phyloP scores from a whole-genome alignment of 2,329 filamentous ascomycete genomes.

The Chaetoscypha palmicola region DNA sequence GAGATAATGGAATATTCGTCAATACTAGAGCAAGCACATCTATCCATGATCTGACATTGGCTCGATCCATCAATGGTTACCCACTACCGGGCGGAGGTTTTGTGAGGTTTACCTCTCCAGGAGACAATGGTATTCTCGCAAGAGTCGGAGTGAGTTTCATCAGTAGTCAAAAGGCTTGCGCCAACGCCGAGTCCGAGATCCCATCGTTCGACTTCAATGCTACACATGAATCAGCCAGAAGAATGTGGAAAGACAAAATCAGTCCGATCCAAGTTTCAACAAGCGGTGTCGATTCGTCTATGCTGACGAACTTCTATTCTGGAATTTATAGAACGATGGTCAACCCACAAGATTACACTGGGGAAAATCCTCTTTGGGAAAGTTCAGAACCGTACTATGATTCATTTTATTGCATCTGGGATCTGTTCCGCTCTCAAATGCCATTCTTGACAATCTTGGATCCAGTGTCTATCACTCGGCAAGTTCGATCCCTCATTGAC shows the following conservation, averaged over 20 bases:
- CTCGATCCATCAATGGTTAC: slow-evolving; percentile 44
- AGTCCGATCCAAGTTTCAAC: slow-evolving; percentile 46
- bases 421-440: slow-evolving; percentile 60
- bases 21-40: slow-evolving; percentile 46
- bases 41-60: slow-evolving; percentile 41
- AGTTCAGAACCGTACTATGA: slow-evolving; percentile 65
- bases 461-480: slow-evolving; percentile 52
- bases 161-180: slow-evolving; percentile 56
- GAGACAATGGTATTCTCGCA: slow-evolving; percentile 43
- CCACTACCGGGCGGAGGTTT: slow-evolving; percentile 54
- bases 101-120: slow-evolving; percentile 47
- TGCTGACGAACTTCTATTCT: slow-evolving; percentile 59
- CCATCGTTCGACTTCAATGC: slow-evolving; percentile 57
- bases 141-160: slow-evolving; percentile 66
- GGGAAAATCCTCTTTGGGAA: slow-evolving; percentile 62
- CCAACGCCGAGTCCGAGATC: slow-evolving; percentile 61
- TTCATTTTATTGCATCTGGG: slow-evolving; percentile 60
- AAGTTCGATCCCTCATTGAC: slow-evolving; percentile 66
- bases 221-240: slow-evolving; percentile 45
- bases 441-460: slow-evolving; percentile 64
- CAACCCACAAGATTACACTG: slow-evolving; percentile 65
- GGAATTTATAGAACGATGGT: slow-evolving; percentile 64
- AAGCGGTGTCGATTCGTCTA: slow-evolving; percentile 43
- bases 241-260: slow-evolving; percentile 55
- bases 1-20: slow-evolving; percentile 52